Percentiles rank a stretch among this genome's conserved stretches.
Evolutionary conservation across 768 basidiomycete genomes (phyloP).

Genomic region (Russula dissimulans): DNA sequence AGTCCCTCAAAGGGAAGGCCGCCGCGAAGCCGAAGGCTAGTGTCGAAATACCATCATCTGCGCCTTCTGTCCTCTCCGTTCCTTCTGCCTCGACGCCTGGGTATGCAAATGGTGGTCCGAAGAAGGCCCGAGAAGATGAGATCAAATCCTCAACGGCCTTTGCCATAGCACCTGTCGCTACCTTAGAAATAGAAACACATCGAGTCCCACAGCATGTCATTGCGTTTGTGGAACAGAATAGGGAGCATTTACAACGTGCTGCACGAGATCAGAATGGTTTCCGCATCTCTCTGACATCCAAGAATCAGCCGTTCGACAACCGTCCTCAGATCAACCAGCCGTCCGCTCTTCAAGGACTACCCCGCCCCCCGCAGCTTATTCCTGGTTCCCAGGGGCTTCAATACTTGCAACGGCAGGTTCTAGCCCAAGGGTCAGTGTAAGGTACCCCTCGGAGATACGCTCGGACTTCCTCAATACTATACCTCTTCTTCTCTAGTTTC

Average conservation of each 20-base stretch:
- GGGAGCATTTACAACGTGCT: conserved; percentile 8
- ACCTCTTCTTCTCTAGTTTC: too few species aligned
- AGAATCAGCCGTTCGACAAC: conserved; percentile 1
- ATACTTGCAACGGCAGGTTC: not conserved
- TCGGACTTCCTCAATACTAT: too few species aligned
- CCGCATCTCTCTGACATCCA: conserved; percentile 8
- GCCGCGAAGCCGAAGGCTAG: conserved; percentile 24
- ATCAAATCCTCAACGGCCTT: not conserved
- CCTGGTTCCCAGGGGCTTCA: not conserved
- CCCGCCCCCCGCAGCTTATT: not conserved
- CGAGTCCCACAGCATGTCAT: conserved; percentile 6
- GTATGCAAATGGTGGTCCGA: conserved; percentile 20
- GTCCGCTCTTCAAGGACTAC: not conserved
- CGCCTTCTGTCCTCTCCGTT: not conserved
- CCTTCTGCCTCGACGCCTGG: conserved; percentile 14
- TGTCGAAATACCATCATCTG: conserved; percentile 17
- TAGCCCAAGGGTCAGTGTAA: not conserved
- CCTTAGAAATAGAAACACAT: conserved; percentile 8
- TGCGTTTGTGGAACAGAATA: conserved; percentile 7
- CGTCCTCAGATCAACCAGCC: conserved; percentile 6
- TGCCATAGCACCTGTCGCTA: too few species aligned
- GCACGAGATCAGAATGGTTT: conserved; percentile 15
- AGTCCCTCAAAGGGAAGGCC: conserved; percentile 56
- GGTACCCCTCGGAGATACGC: too few species aligned
- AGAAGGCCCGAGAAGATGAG: conserved; percentile 51